phyloP scores from a whole-genome alignment of 2,329 filamentous ascomycete species.

The Fusarium chaquense region DNA sequence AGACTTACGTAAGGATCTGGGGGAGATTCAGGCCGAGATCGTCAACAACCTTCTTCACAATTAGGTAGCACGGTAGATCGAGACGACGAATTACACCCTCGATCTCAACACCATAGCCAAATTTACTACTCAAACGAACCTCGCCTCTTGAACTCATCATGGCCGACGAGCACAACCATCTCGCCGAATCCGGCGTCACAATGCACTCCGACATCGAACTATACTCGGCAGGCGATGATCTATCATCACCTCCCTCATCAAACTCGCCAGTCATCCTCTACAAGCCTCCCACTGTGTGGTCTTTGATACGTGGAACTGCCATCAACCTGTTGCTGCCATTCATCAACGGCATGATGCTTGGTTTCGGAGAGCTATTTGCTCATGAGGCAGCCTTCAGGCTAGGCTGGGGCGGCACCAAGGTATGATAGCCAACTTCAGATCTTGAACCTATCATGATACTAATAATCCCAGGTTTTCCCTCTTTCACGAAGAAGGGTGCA shows the following conservation, averaged over 20 bases:
- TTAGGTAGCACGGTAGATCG: neutral
- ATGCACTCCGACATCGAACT: slow-evolving; percentile 87
- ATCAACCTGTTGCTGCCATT: slow-evolving; percentile 98
- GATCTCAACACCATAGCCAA: neutral
- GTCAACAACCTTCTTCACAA: slow-evolving; percentile 41
- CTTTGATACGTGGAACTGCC: slow-evolving; percentile 84
- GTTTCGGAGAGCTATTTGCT: slow-evolving; percentile 95
- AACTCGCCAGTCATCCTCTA: slow-evolving; percentile 84
- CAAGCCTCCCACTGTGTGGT: slow-evolving; percentile 88
- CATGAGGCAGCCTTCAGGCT: slow-evolving; percentile 94
- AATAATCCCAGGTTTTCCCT: slow-evolving; percentile 65
- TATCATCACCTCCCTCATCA: slow-evolving; percentile 71
- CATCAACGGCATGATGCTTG: slow-evolving; percentile 97
- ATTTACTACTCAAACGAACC: too few relatives aligned
- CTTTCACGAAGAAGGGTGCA: slow-evolving; percentile 70
- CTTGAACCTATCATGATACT: slow-evolving; percentile 5
- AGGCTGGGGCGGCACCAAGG: slow-evolving; percentile 95
- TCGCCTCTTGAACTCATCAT: slow-evolving; percentile 53
- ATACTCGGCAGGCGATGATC: slow-evolving; percentile 76
- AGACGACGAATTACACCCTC: neutral
- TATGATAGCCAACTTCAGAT: slow-evolving; percentile 52
- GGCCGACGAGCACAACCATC: slow-evolving; percentile 66
- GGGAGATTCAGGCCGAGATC: slow-evolving; percentile 38
- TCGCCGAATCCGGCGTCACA: slow-evolving; percentile 80
- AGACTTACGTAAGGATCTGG: slow-evolving; percentile 46